Percentiles rank a stretch among this genome's conserved stretches.
These are phyloP conservation scores for Eucalyptus caleyi DNA, from an alignment of 345 rosid genomes.

Conservation along the genomic window DNA sequence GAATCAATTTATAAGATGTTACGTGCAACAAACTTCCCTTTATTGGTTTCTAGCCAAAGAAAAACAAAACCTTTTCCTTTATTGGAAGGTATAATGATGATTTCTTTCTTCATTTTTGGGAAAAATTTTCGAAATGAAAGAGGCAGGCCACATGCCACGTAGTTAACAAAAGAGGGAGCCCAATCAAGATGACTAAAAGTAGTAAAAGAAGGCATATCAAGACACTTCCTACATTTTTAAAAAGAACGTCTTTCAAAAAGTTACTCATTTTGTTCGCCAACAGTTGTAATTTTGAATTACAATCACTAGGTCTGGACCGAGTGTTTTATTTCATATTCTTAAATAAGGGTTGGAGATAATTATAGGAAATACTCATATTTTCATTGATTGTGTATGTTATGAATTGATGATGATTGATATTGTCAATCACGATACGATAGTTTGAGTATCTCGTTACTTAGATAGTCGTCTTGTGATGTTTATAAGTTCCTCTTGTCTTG, in stretches of 20 bases:
- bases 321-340: background rate
- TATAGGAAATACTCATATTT: background rate
- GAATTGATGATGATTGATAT: background rate
- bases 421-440: background rate
- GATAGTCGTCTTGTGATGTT: background rate
- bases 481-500: background rate
- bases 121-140: background rate
- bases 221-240: background rate
- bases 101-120: background rate
- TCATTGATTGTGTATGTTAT: background rate
- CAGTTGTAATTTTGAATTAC: background rate
- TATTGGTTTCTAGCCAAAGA: background rate
- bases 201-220: background rate
- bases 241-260: background rate
- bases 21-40: background rate
- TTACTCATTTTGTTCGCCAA: background rate
- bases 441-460: background rate
- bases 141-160: background rate
- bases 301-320: background rate
- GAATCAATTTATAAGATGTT: background rate
- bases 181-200: background rate
- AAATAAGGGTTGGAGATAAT: background rate
- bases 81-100: too few relatives aligned
- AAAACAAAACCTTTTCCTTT: too few relatives aligned
- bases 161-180: background rate